Evolutionary conservation across 805 yeast species (phyloP).

Genomic region (Wickerhamiella galacta): DNA sequence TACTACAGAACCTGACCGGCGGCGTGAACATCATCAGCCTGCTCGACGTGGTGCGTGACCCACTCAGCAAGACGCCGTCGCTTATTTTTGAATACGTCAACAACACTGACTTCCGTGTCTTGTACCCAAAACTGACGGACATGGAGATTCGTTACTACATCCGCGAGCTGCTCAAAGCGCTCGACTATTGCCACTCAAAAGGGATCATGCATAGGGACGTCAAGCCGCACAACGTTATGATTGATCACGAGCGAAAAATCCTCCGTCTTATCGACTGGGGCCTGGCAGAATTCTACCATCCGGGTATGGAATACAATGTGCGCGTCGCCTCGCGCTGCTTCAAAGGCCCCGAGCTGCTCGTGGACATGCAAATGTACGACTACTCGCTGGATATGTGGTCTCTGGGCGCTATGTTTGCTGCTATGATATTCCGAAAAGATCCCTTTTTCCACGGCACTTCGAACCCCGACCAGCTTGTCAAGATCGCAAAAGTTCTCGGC

Average conservation of each 20-base stretch:
- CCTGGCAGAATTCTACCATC: slow-evolving; percentile 80
- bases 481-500: slow-evolving; percentile 76
- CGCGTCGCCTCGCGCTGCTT: slow-evolving; percentile 84
- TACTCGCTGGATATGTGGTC: slow-evolving; percentile 86
- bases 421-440: slow-evolving; percentile 74
- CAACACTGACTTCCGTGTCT: slow-evolving; percentile 70
- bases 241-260: slow-evolving; percentile 47
- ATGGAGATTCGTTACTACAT: slow-evolving; percentile 69
- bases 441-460: slow-evolving; percentile 88
- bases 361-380: slow-evolving; percentile 70
- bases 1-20: slow-evolving; percentile 64
- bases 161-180: slow-evolving; percentile 62
- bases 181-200: slow-evolving; percentile 81
- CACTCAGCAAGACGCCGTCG: slow-evolving; percentile 62
- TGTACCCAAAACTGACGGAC: slow-evolving; percentile 66
- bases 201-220: slow-evolving; percentile 94
- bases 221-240: slow-evolving; percentile 88
- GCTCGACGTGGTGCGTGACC: slow-evolving; percentile 76
- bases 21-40: slow-evolving; percentile 70
- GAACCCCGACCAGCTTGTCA: slow-evolving; percentile 80
- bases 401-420: slow-evolving; percentile 79
- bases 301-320: slow-evolving; percentile 77
- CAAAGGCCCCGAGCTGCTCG: slow-evolving; percentile 81
- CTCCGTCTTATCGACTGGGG: slow-evolving; percentile 89
- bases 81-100: slow-evolving; percentile 71